A percentile compares a stretch with the other conserved stretches of the same genome.
Evolutionary conservation across 163 green algal species (phyloP).

Genomic region (Coccomyxa subellipsoidea): DNA sequence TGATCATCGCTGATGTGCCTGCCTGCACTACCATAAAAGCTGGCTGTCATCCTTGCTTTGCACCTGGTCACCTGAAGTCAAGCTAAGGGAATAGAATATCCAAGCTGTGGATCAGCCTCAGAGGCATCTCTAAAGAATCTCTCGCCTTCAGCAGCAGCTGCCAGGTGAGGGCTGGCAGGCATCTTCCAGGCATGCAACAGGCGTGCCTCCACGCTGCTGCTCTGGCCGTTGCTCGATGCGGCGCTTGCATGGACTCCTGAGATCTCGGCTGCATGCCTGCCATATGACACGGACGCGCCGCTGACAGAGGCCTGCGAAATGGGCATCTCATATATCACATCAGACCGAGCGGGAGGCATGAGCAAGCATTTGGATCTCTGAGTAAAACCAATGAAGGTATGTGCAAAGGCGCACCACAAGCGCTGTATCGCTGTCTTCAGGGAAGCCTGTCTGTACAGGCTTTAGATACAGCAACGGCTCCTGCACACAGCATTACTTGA

Average conservation of each 20-base stretch:
- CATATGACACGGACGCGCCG: background rate
- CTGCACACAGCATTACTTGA: slow-evolving; percentile 40
- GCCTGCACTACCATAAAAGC: too few species aligned
- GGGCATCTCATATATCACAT: too few species aligned
- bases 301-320: background rate
- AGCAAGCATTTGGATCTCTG: background rate
- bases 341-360: too few species aligned
- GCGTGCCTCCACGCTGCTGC: background rate
- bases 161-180: slow-evolving; percentile 81
- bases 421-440: slow-evolving; percentile 65
- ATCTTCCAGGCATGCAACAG: slow-evolving; percentile 76
- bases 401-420: background rate
- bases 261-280: background rate
- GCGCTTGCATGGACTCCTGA: background rate
- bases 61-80: too few species aligned
- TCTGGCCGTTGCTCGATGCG: background rate
- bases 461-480: slow-evolving; percentile 82
- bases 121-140: background rate
- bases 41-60: too few species aligned
- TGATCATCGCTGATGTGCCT: slow-evolving; percentile 10
- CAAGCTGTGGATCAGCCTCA: too few species aligned
- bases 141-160: slow-evolving; percentile 46
- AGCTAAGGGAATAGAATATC: too few species aligned
- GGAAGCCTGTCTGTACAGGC: slow-evolving; percentile 94
- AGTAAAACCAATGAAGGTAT: background rate